Evolutionary conservation across 331 rosid species (phyloP), one percentile per base, ranked within the genome.

Genomic region (Cucumis variabilis): DNA sequence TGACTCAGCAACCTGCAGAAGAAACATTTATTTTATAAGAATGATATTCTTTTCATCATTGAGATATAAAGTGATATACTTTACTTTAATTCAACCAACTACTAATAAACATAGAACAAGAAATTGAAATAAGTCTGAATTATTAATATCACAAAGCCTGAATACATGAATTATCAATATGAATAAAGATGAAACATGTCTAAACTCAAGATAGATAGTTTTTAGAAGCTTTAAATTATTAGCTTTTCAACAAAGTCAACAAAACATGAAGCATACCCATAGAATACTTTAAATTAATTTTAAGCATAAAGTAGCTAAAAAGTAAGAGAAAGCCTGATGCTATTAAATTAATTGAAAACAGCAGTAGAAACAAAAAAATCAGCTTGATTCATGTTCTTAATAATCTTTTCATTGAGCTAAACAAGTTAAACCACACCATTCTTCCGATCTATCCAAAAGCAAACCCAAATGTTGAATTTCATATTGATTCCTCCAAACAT

Each of bases 251-350:
- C 51, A 75, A 21, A n/a, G 82, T 75, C 30, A 44, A 46, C 82
- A 75, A 46, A 46, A n/a, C 83, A 48, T 79, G 48, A 24, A 53
- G 17, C 46, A 53, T 79, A 16, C 37, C 17, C 48, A 77, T 17
- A 48, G 21, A 77, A n/a, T 23, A 21, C 10, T 50, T 77, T 24
- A 12, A 77, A 50, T 27, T 44, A 75, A 78, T 41, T 78, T 78
- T 24, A 50, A 78, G 15, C 67, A 80, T 80, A 55, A 53, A 55
- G 85, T 53, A 80, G 69, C 69, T 15, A 50, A 53, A 24, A 79
- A 78, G 33, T 19, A 37, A 24, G 46, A 79, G 84, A 79, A 79
- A 53, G 15, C 44, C 84, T 79, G 11, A 27, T 80, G 28, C 85
- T 80, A 27, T 28, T 53, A 78, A 30, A 53, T 25, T 79, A 79